Conservation (phyloP, 2,329 filamentous ascomycete genomes). For the Paecilomyces formosus region DNA sequence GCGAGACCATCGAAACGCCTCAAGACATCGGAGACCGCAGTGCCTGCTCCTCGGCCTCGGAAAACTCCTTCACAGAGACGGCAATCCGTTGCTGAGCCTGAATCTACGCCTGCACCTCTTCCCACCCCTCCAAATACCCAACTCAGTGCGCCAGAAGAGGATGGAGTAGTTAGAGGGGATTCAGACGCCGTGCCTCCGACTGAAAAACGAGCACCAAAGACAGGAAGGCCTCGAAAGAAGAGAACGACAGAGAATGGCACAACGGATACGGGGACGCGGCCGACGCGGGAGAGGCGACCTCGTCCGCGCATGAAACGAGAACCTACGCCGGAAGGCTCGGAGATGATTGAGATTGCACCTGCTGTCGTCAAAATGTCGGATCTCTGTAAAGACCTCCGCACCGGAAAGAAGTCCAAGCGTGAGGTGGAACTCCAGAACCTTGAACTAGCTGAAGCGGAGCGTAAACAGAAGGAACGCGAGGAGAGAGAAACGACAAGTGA, state of each 20-base stretch:
- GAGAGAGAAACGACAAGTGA: slow-evolving; percentile 16
- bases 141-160: slow-evolving; percentile 7
- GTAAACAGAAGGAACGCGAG: slow-evolving; percentile 32
- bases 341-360: slow-evolving; percentile 46
- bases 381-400: slow-evolving; percentile 46
- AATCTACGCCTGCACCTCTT: slow-evolving; percentile 5
- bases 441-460: slow-evolving; percentile 47
- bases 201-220: slow-evolving; percentile 13
- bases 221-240: slow-evolving; percentile 16
- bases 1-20: slow-evolving; percentile 21
- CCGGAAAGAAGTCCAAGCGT: slow-evolving; percentile 49
- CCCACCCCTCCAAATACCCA: slow-evolving; percentile 19
- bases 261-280: slow-evolving; percentile 14
- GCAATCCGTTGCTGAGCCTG: background rate
- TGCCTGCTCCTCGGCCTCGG: slow-evolving; percentile 1
- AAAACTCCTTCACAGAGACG: background rate
- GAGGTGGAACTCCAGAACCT: slow-evolving; percentile 52
- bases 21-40: slow-evolving; percentile 10
- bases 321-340: slow-evolving; percentile 41
- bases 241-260: slow-evolving; percentile 16
- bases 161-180: slow-evolving; percentile 11
- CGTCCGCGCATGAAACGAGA: slow-evolving; percentile 29
- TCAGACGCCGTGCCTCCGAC: slow-evolving; percentile 11
- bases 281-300: slow-evolving; percentile 15
- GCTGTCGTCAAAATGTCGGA: slow-evolving; percentile 51